Evolutionary conservation across 768 basidiomycete genomes (phyloP).

Genomic region (Amanita muscaria): DNA sequence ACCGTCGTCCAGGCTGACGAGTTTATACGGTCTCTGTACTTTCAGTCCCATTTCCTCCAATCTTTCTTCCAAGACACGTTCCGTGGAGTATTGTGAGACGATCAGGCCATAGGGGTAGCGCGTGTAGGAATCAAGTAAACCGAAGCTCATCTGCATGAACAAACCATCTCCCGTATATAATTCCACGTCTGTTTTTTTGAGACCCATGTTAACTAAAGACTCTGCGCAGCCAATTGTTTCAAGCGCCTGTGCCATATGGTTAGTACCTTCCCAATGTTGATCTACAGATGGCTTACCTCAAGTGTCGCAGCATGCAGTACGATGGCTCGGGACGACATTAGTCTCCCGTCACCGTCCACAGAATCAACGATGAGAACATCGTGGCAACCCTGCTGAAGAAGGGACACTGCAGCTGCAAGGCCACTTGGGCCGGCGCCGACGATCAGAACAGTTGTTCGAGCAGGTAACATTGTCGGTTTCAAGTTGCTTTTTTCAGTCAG

Average conservation of each 20-base stretch:
- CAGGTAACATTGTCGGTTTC: constrained; percentile 11
- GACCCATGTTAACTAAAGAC: constrained; percentile 27
- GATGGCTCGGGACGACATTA: constrained; percentile 31
- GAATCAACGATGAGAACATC: constrained; percentile 39
- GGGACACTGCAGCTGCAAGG: constrained; percentile 36
- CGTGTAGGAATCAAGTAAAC: constrained; percentile 30
- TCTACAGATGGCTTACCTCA: constrained; percentile 27
- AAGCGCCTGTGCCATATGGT: constrained; percentile 26
- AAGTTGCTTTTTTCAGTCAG: no score
- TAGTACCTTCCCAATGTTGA: background rate
- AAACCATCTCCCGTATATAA: constrained; percentile 22
- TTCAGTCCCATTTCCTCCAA: constrained; percentile 23
- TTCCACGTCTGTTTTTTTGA: constrained; percentile 18
- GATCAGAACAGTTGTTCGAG: constrained; percentile 33
- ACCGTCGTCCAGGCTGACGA: constrained; percentile 25
- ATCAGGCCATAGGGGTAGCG: constrained; percentile 34
- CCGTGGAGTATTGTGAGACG: constrained; percentile 36
- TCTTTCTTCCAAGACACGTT: constrained; percentile 28
- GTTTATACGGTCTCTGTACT: constrained; percentile 30
- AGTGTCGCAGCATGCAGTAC: constrained; percentile 44
- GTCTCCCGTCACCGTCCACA: constrained; percentile 18
- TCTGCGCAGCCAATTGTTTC: constrained; percentile 36
- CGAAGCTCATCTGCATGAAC: constrained; percentile 24
- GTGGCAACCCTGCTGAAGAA: constrained; percentile 29
- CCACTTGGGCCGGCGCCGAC: constrained; percentile 45